These are phyloP conservation scores for Drosera spatulata DNA, from an alignment of 179 eudicot genomes.

Conservation along the genomic window DNA sequence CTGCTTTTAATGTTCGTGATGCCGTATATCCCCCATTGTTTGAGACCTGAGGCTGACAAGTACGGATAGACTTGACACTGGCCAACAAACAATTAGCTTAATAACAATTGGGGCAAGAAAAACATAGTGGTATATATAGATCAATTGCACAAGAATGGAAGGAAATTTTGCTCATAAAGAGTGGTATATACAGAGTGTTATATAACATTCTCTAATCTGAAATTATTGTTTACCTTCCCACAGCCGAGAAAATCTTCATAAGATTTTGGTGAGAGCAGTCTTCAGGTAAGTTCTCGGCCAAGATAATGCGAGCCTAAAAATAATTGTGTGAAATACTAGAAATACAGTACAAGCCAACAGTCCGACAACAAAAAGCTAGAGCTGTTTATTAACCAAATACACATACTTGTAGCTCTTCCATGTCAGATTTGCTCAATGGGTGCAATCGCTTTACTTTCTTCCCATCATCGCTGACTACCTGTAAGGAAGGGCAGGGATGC, in stretches of 20 bases:
- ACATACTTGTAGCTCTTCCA: slow-evolving; percentile 94
- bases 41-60: slow-evolving; percentile 11
- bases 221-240: slow-evolving; percentile 25
- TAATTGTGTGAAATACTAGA: background rate
- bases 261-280: slow-evolving; percentile 49
- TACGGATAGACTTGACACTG: slow-evolving; percentile 37
- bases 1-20: slow-evolving; percentile 28
- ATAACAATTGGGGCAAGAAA: background rate
- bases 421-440: slow-evolving; percentile 48
- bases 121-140: background rate
- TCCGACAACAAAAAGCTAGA: background rate
- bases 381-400: background rate
- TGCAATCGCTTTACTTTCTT: slow-evolving; percentile 75
- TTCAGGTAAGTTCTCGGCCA: slow-evolving; percentile 43
- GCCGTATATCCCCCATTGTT: slow-evolving; percentile 30
- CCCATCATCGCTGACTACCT: slow-evolving; percentile 97
- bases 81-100: slow-evolving; percentile 5
- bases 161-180: too few species aligned
- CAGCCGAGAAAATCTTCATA: slow-evolving; percentile 37
- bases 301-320: slow-evolving; percentile 33
- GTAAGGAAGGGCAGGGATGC: slow-evolving; percentile 3
- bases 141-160: background rate
- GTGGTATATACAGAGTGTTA: too few species aligned
- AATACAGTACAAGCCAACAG: background rate
- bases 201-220: too few species aligned